These are phyloP conservation scores for Dispira parvispora DNA, from an alignment of 192 early-diverging fungal genomes.

Conservation along the genomic window DNA sequence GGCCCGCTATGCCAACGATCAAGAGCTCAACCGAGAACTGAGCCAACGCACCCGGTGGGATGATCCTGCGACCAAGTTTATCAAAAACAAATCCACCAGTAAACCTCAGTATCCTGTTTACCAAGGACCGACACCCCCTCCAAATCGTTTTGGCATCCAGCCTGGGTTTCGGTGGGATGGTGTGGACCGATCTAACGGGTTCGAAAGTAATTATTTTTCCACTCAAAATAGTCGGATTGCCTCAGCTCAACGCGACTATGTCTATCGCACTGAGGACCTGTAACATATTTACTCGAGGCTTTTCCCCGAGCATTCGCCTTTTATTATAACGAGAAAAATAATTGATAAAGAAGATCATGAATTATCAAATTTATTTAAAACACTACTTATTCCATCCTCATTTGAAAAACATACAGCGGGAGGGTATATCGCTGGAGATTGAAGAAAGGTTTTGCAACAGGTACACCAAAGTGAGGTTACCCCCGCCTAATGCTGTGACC, in stretches of 20 bases:
- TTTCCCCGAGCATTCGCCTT: background rate
- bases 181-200: conserved; percentile 63
- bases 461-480: no score
- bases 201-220: conserved; percentile 33
- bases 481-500: conserved; percentile 59
- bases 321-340: background rate
- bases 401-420: background rate
- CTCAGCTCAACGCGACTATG: background rate
- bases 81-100: conserved; percentile 2
- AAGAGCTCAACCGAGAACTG: conserved; percentile 27
- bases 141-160: conserved; percentile 50
- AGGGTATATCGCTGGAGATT: background rate
- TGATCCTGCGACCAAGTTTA: conserved; percentile 43
- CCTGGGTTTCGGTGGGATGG: conserved; percentile 71
- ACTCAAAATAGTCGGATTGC: background rate
- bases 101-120: conserved; percentile 28
- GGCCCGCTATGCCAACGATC: conserved; percentile 27
- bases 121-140: conserved; percentile 34
- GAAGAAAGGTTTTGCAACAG: background rate
- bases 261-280: no score
- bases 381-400: background rate
- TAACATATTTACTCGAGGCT: no score
- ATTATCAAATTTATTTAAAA: background rate
- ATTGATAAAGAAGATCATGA: background rate
- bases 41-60: conserved; percentile 41